Base-by-base conservation (phyloP, 129 eudicot species). In the Arctium minus region DNA sequence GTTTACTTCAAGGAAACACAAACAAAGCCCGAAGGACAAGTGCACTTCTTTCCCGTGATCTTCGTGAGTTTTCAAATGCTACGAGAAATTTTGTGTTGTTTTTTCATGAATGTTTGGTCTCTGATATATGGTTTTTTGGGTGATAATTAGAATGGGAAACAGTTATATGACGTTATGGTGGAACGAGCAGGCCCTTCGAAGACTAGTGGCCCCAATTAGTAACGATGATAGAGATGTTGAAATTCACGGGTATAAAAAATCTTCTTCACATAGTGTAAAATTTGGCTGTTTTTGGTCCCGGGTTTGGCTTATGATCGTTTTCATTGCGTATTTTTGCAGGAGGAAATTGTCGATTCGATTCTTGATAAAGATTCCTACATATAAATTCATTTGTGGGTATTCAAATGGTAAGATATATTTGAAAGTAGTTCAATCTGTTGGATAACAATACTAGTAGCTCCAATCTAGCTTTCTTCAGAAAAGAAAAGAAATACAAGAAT, bases 1-100 rank as follows among this genome's bases (percentile, higher is more conserved):
- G 98, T 96, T 36, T 96, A 96, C 87, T 96, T 96, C 15, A 96
- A 96, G 87, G 99, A 93, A 89, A 81, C 86, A 39, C 99, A 93
- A 56, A 96, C 99, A 40, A 93, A 92, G 84, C 97, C 98, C 3
- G 97, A 96, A 86, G 99, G 98, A 84, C 99, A 96, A 84, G 80
- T 93, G 35, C 99, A 96, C 78, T 91, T 94, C 81, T 94, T 94
- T 79, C 98, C 97, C 3, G 91, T 94, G 60, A 92, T 94, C 53
- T 94, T 94, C 81, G 98, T 92, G 82, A 92, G 98, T 89, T 38
- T 56, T 37, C 11, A 62, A 53, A 12, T 44, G 15, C 77, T 36
- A 46, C 10, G 5, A 27, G 10, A 46, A 15, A 53, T 38, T 81
- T 29, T 17, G 27, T 35, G 5, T 46, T 11, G 17, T 76, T 81